Percentiles rank a stretch among this genome's conserved stretches.
These are phyloP conservation scores for Ceratocystis diversiconidia DNA, from an alignment of 2,329 filamentous ascomycete species.

Conservation along the genomic window DNA sequence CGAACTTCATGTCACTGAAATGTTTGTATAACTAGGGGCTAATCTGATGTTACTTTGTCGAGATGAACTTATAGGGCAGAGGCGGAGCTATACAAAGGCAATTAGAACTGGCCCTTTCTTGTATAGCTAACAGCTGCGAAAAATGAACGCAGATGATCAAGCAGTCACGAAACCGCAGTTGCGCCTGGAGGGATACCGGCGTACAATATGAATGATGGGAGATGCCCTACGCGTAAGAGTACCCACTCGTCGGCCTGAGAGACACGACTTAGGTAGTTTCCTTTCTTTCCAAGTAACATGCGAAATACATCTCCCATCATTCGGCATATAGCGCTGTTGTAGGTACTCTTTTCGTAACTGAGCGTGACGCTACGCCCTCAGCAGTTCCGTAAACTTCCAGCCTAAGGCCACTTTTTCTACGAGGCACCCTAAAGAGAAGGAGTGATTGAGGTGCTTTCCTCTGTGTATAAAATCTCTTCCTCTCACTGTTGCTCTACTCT, in stretches of 20 bases:
- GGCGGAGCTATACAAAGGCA: not conserved
- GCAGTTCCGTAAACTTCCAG: not conserved
- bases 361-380: not conserved
- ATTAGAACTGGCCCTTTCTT: not conserved
- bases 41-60: too few relatives aligned
- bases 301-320: not conserved
- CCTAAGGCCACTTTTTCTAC: not conserved
- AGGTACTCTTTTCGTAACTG: not conserved
- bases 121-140: not conserved
- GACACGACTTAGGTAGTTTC: not conserved
- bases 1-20: not conserved
- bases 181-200: not conserved
- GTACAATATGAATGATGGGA: not conserved
- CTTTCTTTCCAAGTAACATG: not conserved
- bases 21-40: too few relatives aligned
- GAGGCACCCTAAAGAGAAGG: not conserved
- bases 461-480: slow-evolving; percentile 1
- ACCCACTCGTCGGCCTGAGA: not conserved
- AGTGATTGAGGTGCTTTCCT: not conserved
- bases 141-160: not conserved
- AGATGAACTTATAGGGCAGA: not conserved
- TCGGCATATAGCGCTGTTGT: not conserved
- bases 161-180: not conserved
- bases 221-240: not conserved
- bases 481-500: not conserved